Evolutionary conservation across 129 eudicot species (phyloP).

Genomic region (Escallonia herrerae): DNA sequence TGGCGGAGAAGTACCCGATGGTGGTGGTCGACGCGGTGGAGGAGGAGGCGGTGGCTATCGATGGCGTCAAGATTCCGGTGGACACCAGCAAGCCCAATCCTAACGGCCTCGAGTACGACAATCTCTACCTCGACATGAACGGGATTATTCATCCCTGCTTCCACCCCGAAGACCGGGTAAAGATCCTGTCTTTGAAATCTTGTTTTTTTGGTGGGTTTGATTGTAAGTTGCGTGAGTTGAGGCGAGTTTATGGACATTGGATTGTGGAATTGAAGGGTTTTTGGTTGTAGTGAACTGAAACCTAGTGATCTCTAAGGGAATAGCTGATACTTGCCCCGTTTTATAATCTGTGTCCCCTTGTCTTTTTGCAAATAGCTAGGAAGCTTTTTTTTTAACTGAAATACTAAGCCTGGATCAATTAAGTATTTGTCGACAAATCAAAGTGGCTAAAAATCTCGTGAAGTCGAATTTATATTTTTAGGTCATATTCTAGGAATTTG

Average conservation of each 20-base stretch:
- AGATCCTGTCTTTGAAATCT: not conserved
- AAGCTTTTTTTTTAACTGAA: too few species aligned
- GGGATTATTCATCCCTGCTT: conserved; percentile 98
- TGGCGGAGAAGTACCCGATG: conserved; percentile 96
- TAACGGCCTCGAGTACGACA: conserved; percentile 71
- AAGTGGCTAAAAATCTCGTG: too few species aligned
- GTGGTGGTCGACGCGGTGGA: conserved; percentile 69
- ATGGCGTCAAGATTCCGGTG: conserved; percentile 67
- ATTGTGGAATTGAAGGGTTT: too few species aligned
- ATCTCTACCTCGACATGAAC: conserved; percentile 90
- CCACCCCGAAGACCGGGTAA: conserved; percentile 93
- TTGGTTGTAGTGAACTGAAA: not conserved
- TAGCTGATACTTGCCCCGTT: not conserved
- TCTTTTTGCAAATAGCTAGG: too few species aligned
- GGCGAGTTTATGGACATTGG: not conserved
- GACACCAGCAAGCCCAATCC: conserved; percentile 90
- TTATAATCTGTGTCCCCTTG: not conserved
- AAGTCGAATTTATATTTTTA: too few species aligned
- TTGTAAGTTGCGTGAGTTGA: not conserved
- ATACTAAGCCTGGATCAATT: too few species aligned
- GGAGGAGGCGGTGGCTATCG: conserved; percentile 64
- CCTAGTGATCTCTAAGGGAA: too few species aligned
- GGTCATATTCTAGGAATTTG: too few species aligned
- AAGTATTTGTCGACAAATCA: too few species aligned
- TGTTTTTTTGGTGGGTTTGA: not conserved